These are phyloP conservation scores for Clitopilus hobsonii DNA, from an alignment of 768 basidiomycete genomes.

Conservation along the genomic window DNA sequence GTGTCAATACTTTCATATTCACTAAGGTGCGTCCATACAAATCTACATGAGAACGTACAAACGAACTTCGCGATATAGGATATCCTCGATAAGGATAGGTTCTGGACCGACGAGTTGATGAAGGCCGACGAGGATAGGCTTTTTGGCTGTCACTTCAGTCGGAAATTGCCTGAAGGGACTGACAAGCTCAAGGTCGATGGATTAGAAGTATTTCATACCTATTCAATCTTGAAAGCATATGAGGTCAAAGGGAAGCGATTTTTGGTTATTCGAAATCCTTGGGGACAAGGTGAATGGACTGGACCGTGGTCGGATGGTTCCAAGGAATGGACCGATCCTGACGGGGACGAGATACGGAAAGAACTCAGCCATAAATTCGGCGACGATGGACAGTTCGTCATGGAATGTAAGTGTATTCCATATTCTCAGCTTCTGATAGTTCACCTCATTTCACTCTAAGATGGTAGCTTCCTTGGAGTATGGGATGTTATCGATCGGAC, in stretches of 20 bases:
- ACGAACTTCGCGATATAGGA: slow-evolving; percentile 25
- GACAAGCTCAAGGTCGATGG: slow-evolving; percentile 28
- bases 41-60: neutral
- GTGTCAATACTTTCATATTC: slow-evolving; percentile 21
- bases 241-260: slow-evolving; percentile 47
- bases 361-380: slow-evolving; percentile 44
- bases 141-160: slow-evolving; percentile 41
- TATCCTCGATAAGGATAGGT: slow-evolving; percentile 43
- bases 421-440: neutral
- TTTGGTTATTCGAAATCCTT: slow-evolving; percentile 48
- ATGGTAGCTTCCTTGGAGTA: slow-evolving; percentile 40
- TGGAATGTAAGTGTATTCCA: slow-evolving; percentile 37
- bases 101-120: slow-evolving; percentile 47
- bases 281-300: slow-evolving; percentile 46
- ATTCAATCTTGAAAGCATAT: slow-evolving; percentile 44
- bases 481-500: slow-evolving; percentile 47
- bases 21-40: slow-evolving; percentile 14
- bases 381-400: slow-evolving; percentile 49
- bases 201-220: slow-evolving; percentile 37
- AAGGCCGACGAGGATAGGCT: slow-evolving; percentile 44
- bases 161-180: slow-evolving; percentile 23
- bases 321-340: slow-evolving; percentile 46
- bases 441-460: too few species aligned
- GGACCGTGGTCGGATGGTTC: slow-evolving; percentile 53
- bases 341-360: slow-evolving; percentile 41